These are phyloP conservation scores for Pharus latifolius DNA, from an alignment of 176 grass and related monocot species.

Conservation along the genomic window DNA sequence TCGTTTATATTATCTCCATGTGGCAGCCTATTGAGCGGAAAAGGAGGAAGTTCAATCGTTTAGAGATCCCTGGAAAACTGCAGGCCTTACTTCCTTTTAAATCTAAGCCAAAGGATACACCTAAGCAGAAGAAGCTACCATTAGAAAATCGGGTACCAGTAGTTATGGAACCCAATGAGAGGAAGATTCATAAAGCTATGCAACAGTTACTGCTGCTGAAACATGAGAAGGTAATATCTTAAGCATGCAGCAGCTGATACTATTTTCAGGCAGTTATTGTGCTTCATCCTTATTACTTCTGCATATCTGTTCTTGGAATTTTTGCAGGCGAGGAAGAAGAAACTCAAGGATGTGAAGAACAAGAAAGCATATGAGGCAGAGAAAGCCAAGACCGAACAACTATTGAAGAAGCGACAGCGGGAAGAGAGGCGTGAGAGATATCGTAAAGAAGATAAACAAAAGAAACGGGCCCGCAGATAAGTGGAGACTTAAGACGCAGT, in stretches of 20 bases:
- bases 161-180: constrained; percentile 60
- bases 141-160: constrained; percentile 42
- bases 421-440: constrained; percentile 81
- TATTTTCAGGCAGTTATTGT: not conserved
- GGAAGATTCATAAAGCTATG: constrained; percentile 37
- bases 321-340: constrained; percentile 63
- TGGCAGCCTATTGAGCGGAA: constrained; percentile 68
- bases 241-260: not conserved
- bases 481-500: not conserved
- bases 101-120: constrained; percentile 65
- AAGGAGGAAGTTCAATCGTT: constrained; percentile 72
- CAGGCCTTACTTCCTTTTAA: constrained; percentile 71
- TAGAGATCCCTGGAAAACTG: constrained; percentile 72
- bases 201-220: constrained; percentile 53
- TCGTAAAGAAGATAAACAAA: constrained; percentile 72
- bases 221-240: constrained; percentile 66
- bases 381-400: constrained; percentile 64
- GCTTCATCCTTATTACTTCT: not conserved
- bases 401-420: constrained; percentile 66
- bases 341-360: constrained; percentile 51
- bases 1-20: constrained; percentile 8
- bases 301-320: not conserved
- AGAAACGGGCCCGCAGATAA: constrained; percentile 51
- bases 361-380: constrained; percentile 67
- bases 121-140: constrained; percentile 22